Evolutionary conservation across 495 filamentous ascomycete species (phyloP).

Genomic region (Penicillium soppii): DNA sequence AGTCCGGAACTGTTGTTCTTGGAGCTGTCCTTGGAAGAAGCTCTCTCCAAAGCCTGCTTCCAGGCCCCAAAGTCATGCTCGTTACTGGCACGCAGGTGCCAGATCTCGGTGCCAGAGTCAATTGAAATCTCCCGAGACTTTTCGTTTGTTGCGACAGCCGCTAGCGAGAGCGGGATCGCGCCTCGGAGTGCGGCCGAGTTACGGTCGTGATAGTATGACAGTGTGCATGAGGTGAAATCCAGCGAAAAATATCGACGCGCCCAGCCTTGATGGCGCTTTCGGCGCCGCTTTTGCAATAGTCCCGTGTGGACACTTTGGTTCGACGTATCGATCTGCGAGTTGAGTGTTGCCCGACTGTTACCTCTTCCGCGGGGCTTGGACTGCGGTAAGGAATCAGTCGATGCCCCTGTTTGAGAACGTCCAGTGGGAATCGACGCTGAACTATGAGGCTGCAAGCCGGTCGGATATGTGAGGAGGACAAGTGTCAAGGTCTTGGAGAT

Average conservation of each 20-base stretch:
- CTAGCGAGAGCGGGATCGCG: conserved; percentile 86
- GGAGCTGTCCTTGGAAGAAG: conserved; percentile 45
- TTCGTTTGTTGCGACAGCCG: conserved; percentile 85
- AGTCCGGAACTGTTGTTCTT: conserved; percentile 15
- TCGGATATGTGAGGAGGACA: conserved; percentile 90
- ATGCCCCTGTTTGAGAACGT: conserved; percentile 33
- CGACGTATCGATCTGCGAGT: conserved; percentile 24
- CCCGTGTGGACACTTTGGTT: conserved; percentile 63
- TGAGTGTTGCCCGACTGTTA: conserved; percentile 32
- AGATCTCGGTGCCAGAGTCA: conserved; percentile 94
- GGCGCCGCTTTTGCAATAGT: conserved; percentile 78
- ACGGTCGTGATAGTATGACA: conserved; percentile 93
- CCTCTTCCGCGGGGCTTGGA: conserved; percentile 31
- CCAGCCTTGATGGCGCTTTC: conserved; percentile 92
- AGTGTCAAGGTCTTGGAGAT: conserved; percentile 92
- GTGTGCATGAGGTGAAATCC: conserved; percentile 84
- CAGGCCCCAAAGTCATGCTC: conserved; percentile 82
- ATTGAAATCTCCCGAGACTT: conserved; percentile 88
- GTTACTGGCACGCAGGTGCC: conserved; percentile 87
- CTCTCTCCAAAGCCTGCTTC: conserved; percentile 80
- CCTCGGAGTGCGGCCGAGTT: conserved; percentile 88
- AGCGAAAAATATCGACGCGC: conserved; percentile 92
- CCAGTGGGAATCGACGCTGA: conserved; percentile 41
- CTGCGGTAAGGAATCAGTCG: conserved; percentile 34
- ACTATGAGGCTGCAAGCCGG: conserved; percentile 70